Conservation (phyloP, 2,329 filamentous ascomycete species). For the Epichloe brachyelytri region DNA sequence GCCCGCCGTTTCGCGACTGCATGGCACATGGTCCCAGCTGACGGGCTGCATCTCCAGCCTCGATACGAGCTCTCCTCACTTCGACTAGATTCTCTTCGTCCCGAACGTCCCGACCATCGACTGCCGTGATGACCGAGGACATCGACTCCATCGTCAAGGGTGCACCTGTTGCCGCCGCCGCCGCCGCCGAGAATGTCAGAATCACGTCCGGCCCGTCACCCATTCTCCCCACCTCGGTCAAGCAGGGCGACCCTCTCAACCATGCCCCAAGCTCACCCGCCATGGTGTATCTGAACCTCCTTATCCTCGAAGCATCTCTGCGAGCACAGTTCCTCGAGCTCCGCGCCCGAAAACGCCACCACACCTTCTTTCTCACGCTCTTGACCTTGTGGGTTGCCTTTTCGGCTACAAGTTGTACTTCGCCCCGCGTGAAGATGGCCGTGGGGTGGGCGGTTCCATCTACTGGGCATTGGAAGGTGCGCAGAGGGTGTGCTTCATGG, state of each 20-base stretch:
- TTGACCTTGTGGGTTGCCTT: slow-evolving; percentile 69
- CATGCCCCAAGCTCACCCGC: slow-evolving; percentile 80
- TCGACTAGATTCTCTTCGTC: not conserved
- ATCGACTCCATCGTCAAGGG: slow-evolving; percentile 91
- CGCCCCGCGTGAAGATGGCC: slow-evolving; percentile 89
- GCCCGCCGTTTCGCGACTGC: not conserved
- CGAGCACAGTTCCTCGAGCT: slow-evolving; percentile 87
- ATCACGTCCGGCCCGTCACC: slow-evolving; percentile 26
- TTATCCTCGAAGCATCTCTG: slow-evolving; percentile 90
- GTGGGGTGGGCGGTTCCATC: slow-evolving; percentile 78
- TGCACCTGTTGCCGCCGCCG: slow-evolving; percentile 45
- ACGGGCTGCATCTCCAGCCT: slow-evolving; percentile 3
- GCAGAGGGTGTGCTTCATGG: slow-evolving; percentile 85
- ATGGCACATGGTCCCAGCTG: slow-evolving; percentile 1
- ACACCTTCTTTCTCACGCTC: slow-evolving; percentile 80
- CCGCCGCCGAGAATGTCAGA: slow-evolving; percentile 33
- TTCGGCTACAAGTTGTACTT: slow-evolving; percentile 89
- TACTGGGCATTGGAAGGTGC: slow-evolving; percentile 92
- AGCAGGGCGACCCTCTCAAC: slow-evolving; percentile 57
- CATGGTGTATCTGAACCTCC: slow-evolving; percentile 95
- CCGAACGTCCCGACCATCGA: not conserved
- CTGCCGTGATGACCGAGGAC: slow-evolving; percentile 42
- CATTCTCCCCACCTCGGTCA: slow-evolving; percentile 29
- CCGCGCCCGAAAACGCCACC: slow-evolving; percentile 74
- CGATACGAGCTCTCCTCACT: not conserved